Percentiles rank a stretch among this genome's conserved stretches.
These are phyloP conservation scores for Candida railenensis DNA, from an alignment of 805 yeast genomes.

Conservation along the genomic window DNA sequence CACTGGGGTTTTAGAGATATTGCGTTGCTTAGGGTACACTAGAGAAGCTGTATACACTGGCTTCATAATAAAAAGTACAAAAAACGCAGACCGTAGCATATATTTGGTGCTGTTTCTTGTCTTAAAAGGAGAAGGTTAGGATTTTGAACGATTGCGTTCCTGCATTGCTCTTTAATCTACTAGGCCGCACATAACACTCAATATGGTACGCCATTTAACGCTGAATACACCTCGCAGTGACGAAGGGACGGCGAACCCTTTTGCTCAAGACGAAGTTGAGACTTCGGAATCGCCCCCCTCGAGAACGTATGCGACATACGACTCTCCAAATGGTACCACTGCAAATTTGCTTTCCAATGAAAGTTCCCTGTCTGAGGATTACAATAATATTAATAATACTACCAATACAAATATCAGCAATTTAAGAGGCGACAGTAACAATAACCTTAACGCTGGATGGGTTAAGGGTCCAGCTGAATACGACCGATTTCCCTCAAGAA, in stretches of 20 bases:
- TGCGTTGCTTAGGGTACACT: too few relatives aligned
- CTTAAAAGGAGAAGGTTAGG: too few relatives aligned
- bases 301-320: conserved; percentile 9
- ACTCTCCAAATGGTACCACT: conserved; percentile 39
- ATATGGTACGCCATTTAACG: neutral
- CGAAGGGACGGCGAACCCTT: neutral
- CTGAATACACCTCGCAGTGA: neutral
- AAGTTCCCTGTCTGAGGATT: neutral
- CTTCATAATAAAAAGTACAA: too few relatives aligned
- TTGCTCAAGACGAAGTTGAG: neutral
- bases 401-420: too few relatives aligned
- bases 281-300: neutral
- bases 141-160: too few relatives aligned
- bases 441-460: neutral
- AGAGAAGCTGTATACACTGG: too few relatives aligned
- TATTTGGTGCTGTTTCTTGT: too few relatives aligned
- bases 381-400: too few relatives aligned
- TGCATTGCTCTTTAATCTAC: neutral
- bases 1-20: too few relatives aligned
- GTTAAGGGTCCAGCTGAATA: neutral
- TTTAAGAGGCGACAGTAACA: neutral
- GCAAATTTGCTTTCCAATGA: conserved; percentile 31
- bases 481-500: conserved; percentile 6
- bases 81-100: too few relatives aligned
- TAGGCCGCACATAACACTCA: too few relatives aligned